Evolutionary conservation across 345 rosid genomes (phyloP).

Genomic region (Eucalyptus fibrosa): DNA sequence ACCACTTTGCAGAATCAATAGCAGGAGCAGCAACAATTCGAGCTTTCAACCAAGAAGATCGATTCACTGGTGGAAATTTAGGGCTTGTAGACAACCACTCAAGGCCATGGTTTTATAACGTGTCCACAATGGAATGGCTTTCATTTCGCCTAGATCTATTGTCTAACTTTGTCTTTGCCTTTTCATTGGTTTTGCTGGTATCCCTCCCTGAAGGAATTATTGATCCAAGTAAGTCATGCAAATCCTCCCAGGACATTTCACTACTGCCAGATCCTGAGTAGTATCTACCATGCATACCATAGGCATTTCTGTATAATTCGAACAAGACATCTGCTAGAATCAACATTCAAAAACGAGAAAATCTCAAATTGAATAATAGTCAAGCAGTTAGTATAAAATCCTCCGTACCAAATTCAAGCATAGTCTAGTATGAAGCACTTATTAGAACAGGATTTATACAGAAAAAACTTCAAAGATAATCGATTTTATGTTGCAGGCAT

Average conservation of each 20-base stretch:
- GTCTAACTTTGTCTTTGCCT: constrained; percentile 87
- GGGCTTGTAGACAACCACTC: constrained; percentile 64
- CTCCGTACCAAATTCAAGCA: neutral
- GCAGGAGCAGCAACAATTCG: constrained; percentile 89
- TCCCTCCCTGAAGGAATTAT: constrained; percentile 90
- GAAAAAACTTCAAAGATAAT: neutral
- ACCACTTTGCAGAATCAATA: constrained; percentile 87
- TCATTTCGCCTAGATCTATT: constrained; percentile 76
- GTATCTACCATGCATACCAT: neutral
- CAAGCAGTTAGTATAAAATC: neutral
- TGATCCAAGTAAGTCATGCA: constrained; percentile 65
- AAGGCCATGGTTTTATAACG: constrained; percentile 88
- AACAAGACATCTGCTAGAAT: neutral
- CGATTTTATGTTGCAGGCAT: constrained; percentile 36
- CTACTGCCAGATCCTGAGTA: neutral
- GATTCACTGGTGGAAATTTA: constrained; percentile 56
- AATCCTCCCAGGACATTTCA: neutral
- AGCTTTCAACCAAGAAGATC: constrained; percentile 61
- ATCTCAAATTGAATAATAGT: neutral
- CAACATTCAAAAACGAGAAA: neutral
- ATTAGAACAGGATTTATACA: neutral
- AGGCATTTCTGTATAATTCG: neutral
- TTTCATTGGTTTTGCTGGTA: constrained; percentile 75
- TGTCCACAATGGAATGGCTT: constrained; percentile 95
- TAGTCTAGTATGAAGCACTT: neutral